Conservation (phyloP, 108 stramenopile genomes). For the Cyclostephanos invisitatus region DNA sequence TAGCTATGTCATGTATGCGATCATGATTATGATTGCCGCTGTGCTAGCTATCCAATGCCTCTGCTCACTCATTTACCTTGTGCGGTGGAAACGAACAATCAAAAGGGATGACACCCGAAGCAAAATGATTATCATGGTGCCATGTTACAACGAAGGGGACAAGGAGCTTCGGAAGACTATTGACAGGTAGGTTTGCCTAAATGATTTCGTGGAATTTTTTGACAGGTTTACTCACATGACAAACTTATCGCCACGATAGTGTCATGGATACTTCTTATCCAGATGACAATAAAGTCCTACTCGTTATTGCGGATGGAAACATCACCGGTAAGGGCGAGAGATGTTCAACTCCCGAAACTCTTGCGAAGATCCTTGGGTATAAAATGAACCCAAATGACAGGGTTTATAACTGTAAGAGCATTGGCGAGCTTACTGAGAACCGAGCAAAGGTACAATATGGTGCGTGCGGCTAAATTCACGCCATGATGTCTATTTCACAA, state of each 20-base stretch:
- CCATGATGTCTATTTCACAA: no score
- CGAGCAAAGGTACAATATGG: slow-evolving; percentile 54
- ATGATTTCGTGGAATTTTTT: not conserved
- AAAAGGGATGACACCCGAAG: slow-evolving; percentile 41
- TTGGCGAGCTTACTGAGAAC: slow-evolving; percentile 52
- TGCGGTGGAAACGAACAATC: slow-evolving; percentile 43
- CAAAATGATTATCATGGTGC: slow-evolving; percentile 64
- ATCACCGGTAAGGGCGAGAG: slow-evolving; percentile 61
- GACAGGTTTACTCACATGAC: not conserved
- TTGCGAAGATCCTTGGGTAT: slow-evolving; percentile 54
- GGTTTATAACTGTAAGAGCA: slow-evolving; percentile 52
- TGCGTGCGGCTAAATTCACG: not conserved
- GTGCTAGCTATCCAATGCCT: slow-evolving; percentile 53
- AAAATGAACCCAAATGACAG: slow-evolving; percentile 39
- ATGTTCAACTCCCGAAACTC: slow-evolving; percentile 42
- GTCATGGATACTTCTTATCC: slow-evolving; percentile 59
- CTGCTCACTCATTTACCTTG: slow-evolving; percentile 54
- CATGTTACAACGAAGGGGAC: slow-evolving; percentile 66
- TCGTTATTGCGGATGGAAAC: slow-evolving; percentile 62
- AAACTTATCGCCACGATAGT: slow-evolving; percentile 10
- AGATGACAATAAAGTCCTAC: slow-evolving; percentile 58
- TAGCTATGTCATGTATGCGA: slow-evolving; percentile 48
- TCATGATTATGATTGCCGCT: slow-evolving; percentile 55
- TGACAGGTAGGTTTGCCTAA: not conserved
- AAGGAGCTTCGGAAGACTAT: slow-evolving; percentile 62